Evolutionary conservation across 352 stramenopile genomes (phyloP), one percentile per base, ranked within the genome.

Genomic region (Globisporangium okanoganense): DNA sequence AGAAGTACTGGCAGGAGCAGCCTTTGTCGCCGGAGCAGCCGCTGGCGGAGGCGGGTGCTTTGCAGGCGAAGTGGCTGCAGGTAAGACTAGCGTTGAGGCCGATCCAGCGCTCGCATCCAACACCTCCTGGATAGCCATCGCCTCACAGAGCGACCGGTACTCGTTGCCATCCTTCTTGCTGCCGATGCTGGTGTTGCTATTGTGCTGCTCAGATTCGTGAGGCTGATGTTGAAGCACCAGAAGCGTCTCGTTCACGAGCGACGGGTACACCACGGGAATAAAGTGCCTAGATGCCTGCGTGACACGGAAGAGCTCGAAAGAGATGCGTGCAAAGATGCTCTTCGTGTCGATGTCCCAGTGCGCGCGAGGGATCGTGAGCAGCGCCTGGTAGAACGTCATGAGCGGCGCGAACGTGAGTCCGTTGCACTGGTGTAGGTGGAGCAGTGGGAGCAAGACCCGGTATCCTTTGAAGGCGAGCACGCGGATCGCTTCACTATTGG

Each of bases 401-500:
- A 94, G 64, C 8, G 77, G 64, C 18, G 75, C 63, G 31, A 88
- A 90, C 0, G 70, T 71, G 31, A 87, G 22, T 2, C 66, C 73
- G 31, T 69, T 72, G 13, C 69, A 62, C 20, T 73, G 71, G 5
- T 78, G 66, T 29, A 90, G 62, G 44, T 90, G 80, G 0, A 92
- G 62, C n/a, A 92, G 51, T 18, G 85, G 85, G 1, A 94, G 66
- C 59, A 92, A 40, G 1, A 88, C 36, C 3, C 75, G 71, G 40
- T 92, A 94, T 6, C 82, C 74, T 68, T 86, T 91, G 58, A 91
- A 91, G 54, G 71, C 71, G 18, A 92, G 59, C 4, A 60, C 43
- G 12, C 69, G 68, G 35, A 89, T 80, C 18, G 79, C 67, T 55
- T 88, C 80, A 8, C 55, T 38, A 52, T 90, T 83, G 3, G 64